Percentiles rank a stretch among this genome's conserved stretches.
These are phyloP conservation scores for Lepidium campestre DNA, from an alignment of 441 rosid species.

Conservation along the genomic window DNA sequence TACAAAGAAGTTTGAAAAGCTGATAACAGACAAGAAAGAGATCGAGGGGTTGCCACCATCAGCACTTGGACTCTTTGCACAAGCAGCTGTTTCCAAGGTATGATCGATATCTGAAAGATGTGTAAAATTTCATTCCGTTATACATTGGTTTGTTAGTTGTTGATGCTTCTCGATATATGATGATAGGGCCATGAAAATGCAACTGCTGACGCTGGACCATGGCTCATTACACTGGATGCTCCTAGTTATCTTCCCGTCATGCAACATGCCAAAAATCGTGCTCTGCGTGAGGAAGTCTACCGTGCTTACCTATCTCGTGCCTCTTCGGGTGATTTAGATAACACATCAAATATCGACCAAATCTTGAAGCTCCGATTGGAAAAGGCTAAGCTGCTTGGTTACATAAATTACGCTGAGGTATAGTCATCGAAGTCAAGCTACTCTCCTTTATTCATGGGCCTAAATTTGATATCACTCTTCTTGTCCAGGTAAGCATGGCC, in stretches of 20 bases:
- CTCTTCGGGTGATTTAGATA: constrained; percentile 74
- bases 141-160: background rate
- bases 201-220: constrained; percentile 81
- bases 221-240: constrained; percentile 80
- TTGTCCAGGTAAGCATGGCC: constrained; percentile 81
- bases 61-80: constrained; percentile 84
- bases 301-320: constrained; percentile 67
- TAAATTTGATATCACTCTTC: constrained; percentile 9
- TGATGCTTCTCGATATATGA: constrained; percentile 15
- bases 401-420: constrained; percentile 91
- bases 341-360: constrained; percentile 65
- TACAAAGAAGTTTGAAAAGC: constrained; percentile 80
- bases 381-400: constrained; percentile 74
- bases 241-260: constrained; percentile 79
- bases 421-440: constrained; percentile 1
- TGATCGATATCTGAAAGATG: background rate
- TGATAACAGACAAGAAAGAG: constrained; percentile 70
- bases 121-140: background rate
- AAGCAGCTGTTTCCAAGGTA: constrained; percentile 85
- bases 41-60: constrained; percentile 82
- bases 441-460: constrained; percentile 8
- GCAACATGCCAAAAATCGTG: constrained; percentile 79
- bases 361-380: constrained; percentile 71
- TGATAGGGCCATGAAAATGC: constrained; percentile 77
- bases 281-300: constrained; percentile 81